Conservation (phyloP, 306 rosid genomes). For the Trifolium dubium region DNA sequence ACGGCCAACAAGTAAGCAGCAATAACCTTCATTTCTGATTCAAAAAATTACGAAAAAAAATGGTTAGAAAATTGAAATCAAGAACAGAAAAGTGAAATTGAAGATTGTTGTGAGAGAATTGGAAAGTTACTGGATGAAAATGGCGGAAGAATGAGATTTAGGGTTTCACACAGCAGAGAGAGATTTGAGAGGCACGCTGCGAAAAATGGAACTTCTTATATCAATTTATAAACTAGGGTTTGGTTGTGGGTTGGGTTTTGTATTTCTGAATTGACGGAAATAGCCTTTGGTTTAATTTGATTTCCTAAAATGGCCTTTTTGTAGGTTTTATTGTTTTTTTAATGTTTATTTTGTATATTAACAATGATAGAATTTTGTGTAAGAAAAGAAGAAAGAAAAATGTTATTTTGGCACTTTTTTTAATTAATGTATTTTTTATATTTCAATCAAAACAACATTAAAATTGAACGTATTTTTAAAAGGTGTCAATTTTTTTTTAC, state of each 20-base stretch:
- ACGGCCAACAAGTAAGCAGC: constrained; percentile 72
- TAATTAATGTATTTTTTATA: no score
- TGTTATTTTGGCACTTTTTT: no score
- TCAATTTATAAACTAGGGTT: constrained; percentile 6
- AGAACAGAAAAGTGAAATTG: background rate
- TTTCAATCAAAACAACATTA: no score
- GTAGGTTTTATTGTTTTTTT: background rate
- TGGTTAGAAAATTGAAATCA: constrained; percentile 1
- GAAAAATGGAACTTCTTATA: background rate
- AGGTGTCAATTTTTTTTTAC: no score
- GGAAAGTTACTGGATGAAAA: constrained; percentile 31
- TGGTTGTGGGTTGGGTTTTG: background rate
- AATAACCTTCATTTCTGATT: constrained; percentile 67
- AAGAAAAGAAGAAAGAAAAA: no score
- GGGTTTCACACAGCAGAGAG: constrained; percentile 26
- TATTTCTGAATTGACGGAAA: background rate
- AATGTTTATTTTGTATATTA: no score
- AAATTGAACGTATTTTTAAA: no score
- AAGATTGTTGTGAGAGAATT: background rate
- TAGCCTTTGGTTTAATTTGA: background rate
- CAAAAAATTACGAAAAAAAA: background rate
- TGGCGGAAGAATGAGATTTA: background rate
- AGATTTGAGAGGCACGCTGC: background rate
- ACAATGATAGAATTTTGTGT: no score
- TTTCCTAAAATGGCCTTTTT: background rate